Evolutionary conservation across 345 rosid genomes (phyloP), one percentile per base, ranked within the genome.

Genomic region (Erucastrum elatum): DNA sequence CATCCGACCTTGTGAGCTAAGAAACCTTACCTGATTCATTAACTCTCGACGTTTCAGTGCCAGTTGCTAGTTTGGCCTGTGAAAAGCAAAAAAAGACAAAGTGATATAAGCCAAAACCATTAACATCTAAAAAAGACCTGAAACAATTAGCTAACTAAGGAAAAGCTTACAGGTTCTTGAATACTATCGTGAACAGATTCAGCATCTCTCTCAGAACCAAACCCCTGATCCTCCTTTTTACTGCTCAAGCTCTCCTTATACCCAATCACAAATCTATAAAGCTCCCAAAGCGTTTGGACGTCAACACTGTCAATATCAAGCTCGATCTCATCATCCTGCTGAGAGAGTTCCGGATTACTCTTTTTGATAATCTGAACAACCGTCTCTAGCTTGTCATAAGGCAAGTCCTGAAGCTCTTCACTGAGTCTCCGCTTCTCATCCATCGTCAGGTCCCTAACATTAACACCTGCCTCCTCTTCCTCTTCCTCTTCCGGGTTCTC

Each of bases 241-340:
- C 82, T 85, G 83, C 77, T 82, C 74, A 82, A 68, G 80, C 84
- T 74, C 71, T 82, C 90, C 71, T 82, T 85, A 71, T 90, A 81
- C 72, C 85, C 75, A 39, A 72, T 83, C 37, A 92, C 90, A 71
- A 90, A 87, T 67, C 83, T 80, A 76, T 94, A 84, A 64, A 94
- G 97, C 80, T 92, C 96, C 98, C 97, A 94, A 71, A 92, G 91
- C 11, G 97, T 92, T 75, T 92, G 87, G 49, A 80, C 71, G 82
- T 92, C 97, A 75, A 94, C 81, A 80, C 82, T 83, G 64, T 92
- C 98, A 49, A 94, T 90, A 70, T 94, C 98, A 64, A 94, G 86
- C 81, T 92, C 98, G 77, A 94, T 88, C 83, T 92, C 98, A 84
- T 91, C 94, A 74, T 92, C 97, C 64, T 90, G 87, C 74, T 86